Percentiles rank a stretch among this genome's conserved stretches.
These are phyloP conservation scores for Euphorbia pulcherrima DNA, from an alignment of 345 rosid genomes.

Conservation along the genomic window DNA sequence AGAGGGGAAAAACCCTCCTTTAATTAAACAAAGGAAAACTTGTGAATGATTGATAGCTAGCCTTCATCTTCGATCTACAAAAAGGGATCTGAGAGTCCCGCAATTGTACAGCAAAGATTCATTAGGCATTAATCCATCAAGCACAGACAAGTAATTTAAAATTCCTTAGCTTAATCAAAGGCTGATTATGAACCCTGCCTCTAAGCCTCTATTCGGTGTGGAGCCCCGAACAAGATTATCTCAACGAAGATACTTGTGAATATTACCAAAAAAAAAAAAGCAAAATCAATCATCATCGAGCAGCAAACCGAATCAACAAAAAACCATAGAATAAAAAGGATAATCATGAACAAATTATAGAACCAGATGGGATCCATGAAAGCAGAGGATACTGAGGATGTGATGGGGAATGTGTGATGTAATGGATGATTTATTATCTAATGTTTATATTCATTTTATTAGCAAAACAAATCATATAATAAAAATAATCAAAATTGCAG, in stretches of 20 bases:
- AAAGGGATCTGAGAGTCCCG: conserved; percentile 7
- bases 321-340: neutral
- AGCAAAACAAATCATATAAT: neutral
- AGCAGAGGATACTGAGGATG: too few relatives aligned
- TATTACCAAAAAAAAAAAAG: too few relatives aligned
- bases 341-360: conserved; percentile 11
- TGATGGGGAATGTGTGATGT: too few relatives aligned
- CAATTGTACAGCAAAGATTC: conserved; percentile 37
- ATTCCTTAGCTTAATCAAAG: conserved; percentile 21
- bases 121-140: conserved; percentile 31
- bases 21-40: conserved; percentile 22
- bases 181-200: conserved; percentile 1
- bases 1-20: neutral
- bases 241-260: too few relatives aligned
- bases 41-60: conserved; percentile 21
- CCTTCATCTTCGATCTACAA: conserved; percentile 36
- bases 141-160: conserved; percentile 6
- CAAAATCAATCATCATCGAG: conserved; percentile 58
- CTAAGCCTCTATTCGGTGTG: conserved; percentile 40
- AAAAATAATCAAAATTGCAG: neutral
- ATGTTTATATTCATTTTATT: too few relatives aligned
- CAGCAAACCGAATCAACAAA: conserved; percentile 8
- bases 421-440: too few relatives aligned
- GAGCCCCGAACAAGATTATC: too few relatives aligned
- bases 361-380: too few relatives aligned